Evolutionary conservation across 257 asterid genomes (phyloP), one percentile per base, ranked within the genome.

Genomic region (Fraxinus anomala): DNA sequence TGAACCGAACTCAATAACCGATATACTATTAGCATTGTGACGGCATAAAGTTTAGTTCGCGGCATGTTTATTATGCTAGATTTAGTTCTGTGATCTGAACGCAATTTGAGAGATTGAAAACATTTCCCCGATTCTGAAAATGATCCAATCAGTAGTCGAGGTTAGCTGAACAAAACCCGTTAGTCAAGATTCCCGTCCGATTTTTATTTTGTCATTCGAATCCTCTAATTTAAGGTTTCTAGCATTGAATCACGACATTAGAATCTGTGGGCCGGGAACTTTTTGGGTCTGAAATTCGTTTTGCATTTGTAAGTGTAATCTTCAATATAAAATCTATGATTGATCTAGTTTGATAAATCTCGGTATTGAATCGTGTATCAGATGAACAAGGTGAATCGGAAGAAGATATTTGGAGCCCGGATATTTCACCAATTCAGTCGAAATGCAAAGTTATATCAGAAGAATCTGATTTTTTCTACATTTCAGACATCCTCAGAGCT

Each of bases 401-500:
- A 7, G 95, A 91, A 1, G 99, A 89, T 21, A 34, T 79, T 5
- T 89, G 95, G 96, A 87, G 89, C 80, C 80, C 87, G 0, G 76
- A 74, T 51, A 56, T 82, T 17, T 72, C 86, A 4, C 85, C 89
- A 2, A 77, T 65, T 75, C 76, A 68, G 14, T 77, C 89, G 19
- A 84, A 86, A 71, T 71, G 42, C 40, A 56, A 81, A 1, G 93
- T 87, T 74, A 37, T 47, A 11, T 42, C 84, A 1, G 80, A 79
- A 1, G 96, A 90, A 59, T 7, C 68, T n/a, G 97, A 93, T 75
- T 84, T 90, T 31, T 73, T 76, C 0, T 95, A 95, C 89, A 80
- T 95, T 49, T 83, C 93, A 0, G 96, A 91, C 44, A 84, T 95
- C 70, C 81, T 95, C 30, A 80, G 92, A 81, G 97, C 97, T 34